Evolutionary conservation across 768 basidiomycete genomes (phyloP).

Genomic region (Obba rivulosa): DNA sequence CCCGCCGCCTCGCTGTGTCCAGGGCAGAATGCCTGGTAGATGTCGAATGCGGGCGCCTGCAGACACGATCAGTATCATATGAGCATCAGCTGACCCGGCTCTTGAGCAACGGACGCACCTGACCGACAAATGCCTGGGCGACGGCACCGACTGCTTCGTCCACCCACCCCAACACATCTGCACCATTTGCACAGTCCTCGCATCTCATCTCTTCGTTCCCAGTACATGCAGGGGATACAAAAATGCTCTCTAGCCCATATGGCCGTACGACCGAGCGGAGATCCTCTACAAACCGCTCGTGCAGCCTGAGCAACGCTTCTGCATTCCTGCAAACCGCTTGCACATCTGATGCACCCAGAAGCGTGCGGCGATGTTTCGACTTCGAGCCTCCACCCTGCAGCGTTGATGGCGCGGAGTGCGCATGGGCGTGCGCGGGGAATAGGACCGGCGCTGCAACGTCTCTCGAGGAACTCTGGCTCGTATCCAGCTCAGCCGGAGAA

Average conservation of each 20-base stretch:
- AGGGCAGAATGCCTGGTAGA: slow-evolving; percentile 85
- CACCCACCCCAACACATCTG: slow-evolving; percentile 11
- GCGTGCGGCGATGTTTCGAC: too few species aligned
- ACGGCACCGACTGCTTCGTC: slow-evolving; percentile 21
- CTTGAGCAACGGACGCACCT: slow-evolving; percentile 15
- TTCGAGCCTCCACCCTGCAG: too few species aligned
- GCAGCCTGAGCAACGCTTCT: slow-evolving; percentile 58
- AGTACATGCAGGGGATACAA: not conserved
- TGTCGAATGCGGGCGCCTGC: slow-evolving; percentile 68
- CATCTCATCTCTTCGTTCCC: slow-evolving; percentile 6
- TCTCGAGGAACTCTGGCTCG: too few species aligned
- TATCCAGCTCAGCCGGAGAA: slow-evolving; percentile 1
- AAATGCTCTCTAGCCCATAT: slow-evolving; percentile 37
- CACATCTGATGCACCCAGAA: slow-evolving; percentile 34
- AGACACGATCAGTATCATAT: not conserved
- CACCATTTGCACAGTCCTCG: slow-evolving; percentile 3
- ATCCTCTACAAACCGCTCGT: slow-evolving; percentile 59
- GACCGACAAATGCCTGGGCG: slow-evolving; percentile 16
- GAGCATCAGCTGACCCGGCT: not conserved
- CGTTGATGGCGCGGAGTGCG: too few species aligned
- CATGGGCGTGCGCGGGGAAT: too few species aligned
- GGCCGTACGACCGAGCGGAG: slow-evolving; percentile 45
- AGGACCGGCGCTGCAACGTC: too few species aligned
- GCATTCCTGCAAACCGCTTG: slow-evolving; percentile 62
- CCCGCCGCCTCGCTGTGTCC: slow-evolving; percentile 80